Conservation (phyloP, 768 basidiomycete species). For the Boletellus ananiceps region DNA sequence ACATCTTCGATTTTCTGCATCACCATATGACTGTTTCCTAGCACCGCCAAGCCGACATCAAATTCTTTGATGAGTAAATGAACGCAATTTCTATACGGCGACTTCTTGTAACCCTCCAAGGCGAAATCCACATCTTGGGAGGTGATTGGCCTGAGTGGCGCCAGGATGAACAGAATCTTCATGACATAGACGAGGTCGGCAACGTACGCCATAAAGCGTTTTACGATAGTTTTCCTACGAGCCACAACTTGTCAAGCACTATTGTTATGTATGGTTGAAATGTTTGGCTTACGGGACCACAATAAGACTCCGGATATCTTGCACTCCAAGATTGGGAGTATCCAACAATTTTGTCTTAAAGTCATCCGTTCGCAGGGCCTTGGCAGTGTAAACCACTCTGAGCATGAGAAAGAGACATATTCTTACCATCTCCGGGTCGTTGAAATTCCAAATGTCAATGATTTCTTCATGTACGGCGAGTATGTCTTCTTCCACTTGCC, state of each 20-base stretch:
- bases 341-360: neutral
- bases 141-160: neutral
- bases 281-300: neutral
- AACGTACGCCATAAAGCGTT: neutral
- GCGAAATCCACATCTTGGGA: neutral
- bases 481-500: neutral
- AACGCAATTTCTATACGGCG: neutral
- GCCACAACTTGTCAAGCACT: neutral
- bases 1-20: neutral
- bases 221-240: neutral
- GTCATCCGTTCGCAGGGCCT: neutral
- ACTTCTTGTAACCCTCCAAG: neutral
- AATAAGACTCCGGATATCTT: no score
- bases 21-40: neutral
- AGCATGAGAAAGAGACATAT: neutral
- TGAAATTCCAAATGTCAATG: neutral
- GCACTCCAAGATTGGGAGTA: neutral
- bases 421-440: neutral
- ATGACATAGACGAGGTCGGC: neutral
- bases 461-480: slow-evolving; percentile 1
- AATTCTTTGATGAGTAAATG: neutral
- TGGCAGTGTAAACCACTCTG: neutral
- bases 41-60: neutral
- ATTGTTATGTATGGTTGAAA: neutral
- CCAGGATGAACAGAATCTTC: slow-evolving; percentile 2